Evolutionary conservation across 352 stramenopile species (phyloP).

Genomic region (Detonula confervacea): DNA sequence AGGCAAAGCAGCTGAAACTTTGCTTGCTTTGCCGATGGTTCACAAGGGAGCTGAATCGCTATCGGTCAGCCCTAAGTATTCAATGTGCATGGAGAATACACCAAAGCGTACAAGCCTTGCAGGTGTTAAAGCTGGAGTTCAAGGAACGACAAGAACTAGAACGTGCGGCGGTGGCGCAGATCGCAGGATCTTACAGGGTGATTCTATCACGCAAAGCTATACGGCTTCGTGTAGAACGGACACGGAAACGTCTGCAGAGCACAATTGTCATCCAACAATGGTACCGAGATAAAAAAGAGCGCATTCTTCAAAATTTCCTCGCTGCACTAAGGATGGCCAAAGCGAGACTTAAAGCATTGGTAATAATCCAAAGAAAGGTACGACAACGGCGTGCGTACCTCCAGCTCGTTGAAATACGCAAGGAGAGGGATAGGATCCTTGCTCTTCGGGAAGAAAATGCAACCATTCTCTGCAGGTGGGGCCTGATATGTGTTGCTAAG

Average conservation of each 20-base stretch:
- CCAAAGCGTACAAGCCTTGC: background rate
- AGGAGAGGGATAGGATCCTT: slow-evolving; percentile 29
- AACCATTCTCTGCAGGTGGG: slow-evolving; percentile 41
- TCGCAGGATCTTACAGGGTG: background rate
- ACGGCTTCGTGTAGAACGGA: slow-evolving; percentile 19
- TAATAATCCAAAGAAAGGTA: slow-evolving; percentile 45
- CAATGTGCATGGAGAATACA: slow-evolving; percentile 38
- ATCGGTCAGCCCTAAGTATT: slow-evolving; percentile 32
- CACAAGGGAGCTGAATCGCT: slow-evolving; percentile 21
- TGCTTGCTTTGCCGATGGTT: slow-evolving; percentile 22
- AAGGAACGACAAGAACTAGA: slow-evolving; percentile 21
- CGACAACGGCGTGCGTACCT: slow-evolving; percentile 34
- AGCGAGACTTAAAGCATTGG: slow-evolving; percentile 14
- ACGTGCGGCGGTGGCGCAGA: background rate
- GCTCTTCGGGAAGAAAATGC: slow-evolving; percentile 43
- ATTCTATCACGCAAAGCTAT: slow-evolving; percentile 30
- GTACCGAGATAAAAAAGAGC: slow-evolving; percentile 27
- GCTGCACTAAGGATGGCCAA: slow-evolving; percentile 14
- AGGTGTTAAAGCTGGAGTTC: slow-evolving; percentile 22
- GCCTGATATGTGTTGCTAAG: slow-evolving; percentile 40
- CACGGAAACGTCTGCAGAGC: slow-evolving; percentile 21
- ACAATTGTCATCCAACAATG: slow-evolving; percentile 39
- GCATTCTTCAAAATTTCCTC: slow-evolving; percentile 14
- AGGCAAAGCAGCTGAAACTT: slow-evolving; percentile 26
- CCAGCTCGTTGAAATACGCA: slow-evolving; percentile 21